A percentile compares a stretch with the other conserved stretches of the same genome.
These are phyloP conservation scores for Hirschioporus abietinus DNA, from an alignment of 768 basidiomycete species.

Conservation along the genomic window DNA sequence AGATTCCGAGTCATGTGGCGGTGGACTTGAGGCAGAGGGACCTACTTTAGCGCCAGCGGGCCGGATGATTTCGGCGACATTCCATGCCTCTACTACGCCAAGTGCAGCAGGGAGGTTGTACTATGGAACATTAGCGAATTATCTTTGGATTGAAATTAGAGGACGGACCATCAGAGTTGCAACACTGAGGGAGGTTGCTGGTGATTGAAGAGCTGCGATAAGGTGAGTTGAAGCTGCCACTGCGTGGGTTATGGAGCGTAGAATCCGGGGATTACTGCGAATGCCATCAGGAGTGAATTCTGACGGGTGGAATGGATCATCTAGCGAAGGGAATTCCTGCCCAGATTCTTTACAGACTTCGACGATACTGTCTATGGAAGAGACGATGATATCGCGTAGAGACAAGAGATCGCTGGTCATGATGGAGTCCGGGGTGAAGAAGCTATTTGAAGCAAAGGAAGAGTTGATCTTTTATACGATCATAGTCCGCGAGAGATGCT, in stretches of 20 bases:
- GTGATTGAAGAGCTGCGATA: background rate
- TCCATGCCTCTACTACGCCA: background rate
- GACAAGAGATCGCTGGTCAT: background rate
- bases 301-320: background rate
- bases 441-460: too few species aligned
- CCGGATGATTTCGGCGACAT: slow-evolving; percentile 14
- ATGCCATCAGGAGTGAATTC: background rate
- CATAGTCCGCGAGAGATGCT: too few species aligned
- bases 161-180: background rate
- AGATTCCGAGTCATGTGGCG: background rate
- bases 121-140: background rate
- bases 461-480: too few species aligned
- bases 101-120: slow-evolving; percentile 8
- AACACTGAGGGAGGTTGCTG: background rate
- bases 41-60: slow-evolving; percentile 7
- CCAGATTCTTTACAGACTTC: background rate
- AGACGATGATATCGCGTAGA: background rate
- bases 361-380: background rate
- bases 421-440: background rate
- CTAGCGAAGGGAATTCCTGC: background rate
- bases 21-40: background rate
- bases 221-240: background rate
- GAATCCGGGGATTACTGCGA: background rate
- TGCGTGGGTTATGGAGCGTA: background rate
- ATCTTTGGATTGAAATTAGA: background rate